Evolutionary conservation across 345 rosid species (phyloP).

Genomic region (Lepidium didymum): DNA sequence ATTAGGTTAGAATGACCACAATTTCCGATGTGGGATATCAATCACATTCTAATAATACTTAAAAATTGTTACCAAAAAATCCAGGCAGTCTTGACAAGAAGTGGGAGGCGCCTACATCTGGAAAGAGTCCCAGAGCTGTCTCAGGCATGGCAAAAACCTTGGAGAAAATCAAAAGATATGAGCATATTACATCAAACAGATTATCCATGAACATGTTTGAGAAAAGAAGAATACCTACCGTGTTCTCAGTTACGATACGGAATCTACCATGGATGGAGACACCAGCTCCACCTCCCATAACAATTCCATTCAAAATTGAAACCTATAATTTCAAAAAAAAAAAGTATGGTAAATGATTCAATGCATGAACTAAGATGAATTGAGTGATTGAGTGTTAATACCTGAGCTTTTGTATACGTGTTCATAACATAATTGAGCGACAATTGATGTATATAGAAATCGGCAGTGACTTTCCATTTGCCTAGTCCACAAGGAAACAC

Average conservation of each 20-base stretch:
- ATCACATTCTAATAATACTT: neutral
- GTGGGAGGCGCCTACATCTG: conserved; percentile 78
- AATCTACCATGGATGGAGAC: conserved; percentile 66
- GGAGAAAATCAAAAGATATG: conserved; percentile 3
- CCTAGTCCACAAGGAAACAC: too few relatives aligned
- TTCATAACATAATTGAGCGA: conserved; percentile 55
- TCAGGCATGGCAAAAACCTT: conserved; percentile 91
- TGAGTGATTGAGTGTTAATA: neutral
- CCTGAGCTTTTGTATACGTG: conserved; percentile 66
- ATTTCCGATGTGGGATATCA: too few relatives aligned
- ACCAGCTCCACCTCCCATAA: conserved; percentile 92
- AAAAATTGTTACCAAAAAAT: conserved; percentile 51
- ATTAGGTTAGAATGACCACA: too few relatives aligned
- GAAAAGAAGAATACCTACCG: conserved; percentile 32
- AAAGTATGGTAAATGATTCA: neutral
- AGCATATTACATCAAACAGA: neutral
- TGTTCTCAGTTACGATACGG: conserved; percentile 76
- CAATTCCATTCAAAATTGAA: conserved; percentile 73
- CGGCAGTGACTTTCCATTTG: conserved; percentile 46
- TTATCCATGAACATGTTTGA: neutral
- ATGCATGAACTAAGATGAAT: neutral
- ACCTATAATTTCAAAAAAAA: conserved; percentile 41
- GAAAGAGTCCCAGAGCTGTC: conserved; percentile 76
- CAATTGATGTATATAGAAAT: conserved; percentile 36
- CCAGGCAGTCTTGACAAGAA: conserved; percentile 85